These are phyloP conservation scores for Globisporangium cylindrosporum DNA, from an alignment of 352 stramenopile species.

Conservation along the genomic window DNA sequence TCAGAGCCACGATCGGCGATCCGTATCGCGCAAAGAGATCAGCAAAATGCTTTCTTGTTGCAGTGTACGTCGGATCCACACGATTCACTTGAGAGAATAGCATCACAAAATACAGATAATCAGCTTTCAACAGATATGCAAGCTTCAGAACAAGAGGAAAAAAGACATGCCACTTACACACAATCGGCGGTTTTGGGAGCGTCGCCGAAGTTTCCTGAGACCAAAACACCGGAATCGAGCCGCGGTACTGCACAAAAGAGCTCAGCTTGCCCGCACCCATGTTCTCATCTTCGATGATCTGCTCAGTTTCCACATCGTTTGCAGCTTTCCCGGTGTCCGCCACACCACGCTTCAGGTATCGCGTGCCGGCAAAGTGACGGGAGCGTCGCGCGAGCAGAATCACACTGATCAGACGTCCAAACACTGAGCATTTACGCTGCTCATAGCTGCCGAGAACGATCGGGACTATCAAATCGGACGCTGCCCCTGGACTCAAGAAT, in stretches of 20 bases:
- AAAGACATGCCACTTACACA: conserved; percentile 32
- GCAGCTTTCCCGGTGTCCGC: conserved; percentile 98
- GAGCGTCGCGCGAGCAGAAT: conserved; percentile 95
- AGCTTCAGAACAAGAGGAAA: not conserved
- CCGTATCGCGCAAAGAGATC: conserved; percentile 97
- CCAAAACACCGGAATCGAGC: conserved; percentile 99
- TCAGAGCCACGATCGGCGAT: conserved; percentile 95
- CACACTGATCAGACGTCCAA: conserved; percentile 94
- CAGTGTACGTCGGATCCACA: conserved; percentile 95
- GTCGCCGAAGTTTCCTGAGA: conserved; percentile 98
- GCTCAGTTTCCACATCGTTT: conserved; percentile 99
- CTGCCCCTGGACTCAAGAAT: conserved; percentile 80
- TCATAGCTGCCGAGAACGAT: conserved; percentile 95
- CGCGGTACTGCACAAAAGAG: conserved; percentile 97
- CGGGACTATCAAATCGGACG: conserved; percentile 87
- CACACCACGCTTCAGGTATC: conserved; percentile 97
- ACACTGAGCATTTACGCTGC: conserved; percentile 95
- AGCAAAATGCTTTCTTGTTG: conserved; percentile 92
- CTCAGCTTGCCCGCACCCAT: conserved; percentile 92
- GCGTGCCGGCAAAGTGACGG: conserved; percentile 97
- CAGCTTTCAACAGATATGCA: not conserved
- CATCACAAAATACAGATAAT: not conserved
- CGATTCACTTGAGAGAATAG: conserved; percentile 77
- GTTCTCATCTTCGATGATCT: conserved; percentile 91
- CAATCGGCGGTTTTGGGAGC: conserved; percentile 97